Conservation (phyloP, 345 rosid species). For the Cardiospermum halicacabum region DNA sequence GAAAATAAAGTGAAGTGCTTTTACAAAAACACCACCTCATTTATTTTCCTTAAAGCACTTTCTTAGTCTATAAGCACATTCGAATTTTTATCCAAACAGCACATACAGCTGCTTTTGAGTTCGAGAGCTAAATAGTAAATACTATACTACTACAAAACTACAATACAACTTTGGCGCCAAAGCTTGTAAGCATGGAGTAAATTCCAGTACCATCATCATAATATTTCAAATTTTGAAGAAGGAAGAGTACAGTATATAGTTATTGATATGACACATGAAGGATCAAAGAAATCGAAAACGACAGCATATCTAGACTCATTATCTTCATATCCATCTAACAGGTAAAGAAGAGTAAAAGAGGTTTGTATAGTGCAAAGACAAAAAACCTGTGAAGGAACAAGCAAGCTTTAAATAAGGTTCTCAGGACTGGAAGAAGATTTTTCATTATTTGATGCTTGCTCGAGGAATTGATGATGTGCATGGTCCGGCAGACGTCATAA, state of each 20-base stretch:
- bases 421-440: not conserved
- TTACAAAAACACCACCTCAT: too few species aligned
- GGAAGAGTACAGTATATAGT: not conserved
- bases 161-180: not conserved
- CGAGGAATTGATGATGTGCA: slow-evolving; percentile 70
- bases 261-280: slow-evolving; percentile 13
- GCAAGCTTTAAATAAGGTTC: not conserved
- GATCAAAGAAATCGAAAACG: not conserved
- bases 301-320: not conserved
- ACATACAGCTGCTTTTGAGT: too few species aligned
- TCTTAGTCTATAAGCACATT: too few species aligned
- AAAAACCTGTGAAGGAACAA: slow-evolving; percentile 8
- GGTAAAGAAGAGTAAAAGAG: not conserved
- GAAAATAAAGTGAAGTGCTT: too few species aligned
- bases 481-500: slow-evolving; percentile 89
- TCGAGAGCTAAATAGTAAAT: too few species aligned
- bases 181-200: not conserved
- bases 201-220: not conserved
- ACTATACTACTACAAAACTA: not conserved
- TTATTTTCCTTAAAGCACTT: too few species aligned
- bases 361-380: not conserved
- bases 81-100: too few species aligned
- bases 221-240: too few species aligned
- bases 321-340: not conserved
- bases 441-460: slow-evolving; percentile 67